Base-by-base conservation (phyloP, 1,284 basidiomycete species). In the Apiotrichum sp. region DNA sequence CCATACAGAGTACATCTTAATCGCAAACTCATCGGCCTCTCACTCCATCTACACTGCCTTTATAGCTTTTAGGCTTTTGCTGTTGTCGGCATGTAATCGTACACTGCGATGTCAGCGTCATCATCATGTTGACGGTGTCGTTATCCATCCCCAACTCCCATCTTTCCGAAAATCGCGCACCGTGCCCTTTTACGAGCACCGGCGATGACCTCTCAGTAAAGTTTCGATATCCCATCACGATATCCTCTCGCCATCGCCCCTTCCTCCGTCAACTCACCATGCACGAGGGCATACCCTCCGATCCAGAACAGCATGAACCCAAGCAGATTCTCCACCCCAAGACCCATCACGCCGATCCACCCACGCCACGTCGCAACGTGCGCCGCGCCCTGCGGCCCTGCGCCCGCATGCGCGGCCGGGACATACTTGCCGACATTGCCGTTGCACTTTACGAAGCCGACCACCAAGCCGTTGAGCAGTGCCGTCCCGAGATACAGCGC, bases 291-390 rank as follows among this genome's bases (percentile, higher is more conserved):
- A 73, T 88, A 92, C 72, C 89, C 87, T 56, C 92, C 78, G 40
- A 90, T 93, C 89, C 89, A 93, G 38, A 87, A 85, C 45, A 93
- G 80, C 58, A 93, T 81, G 69, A 91, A 93, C 1, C 88, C 88
- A 66, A 88, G 86, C 16, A 86, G 78, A 63, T 90, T 91, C 75
- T 93, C 89, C 74, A 89, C 86, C 10, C 88, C 88, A 0, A 90
- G 85, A 57, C 86, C 89, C 47, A 85, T 75, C 43, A 91, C 76
- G 55, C 86, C 87, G 66, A 79, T 74, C 69, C 70, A 72, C 10
- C 70, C 75, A 45, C 62, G 67, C 69, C 65, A 67, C 9, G n/a
- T 10, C 3, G 36, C 38, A 1, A 65, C 58, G 6, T 47, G 72
- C 65, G 4, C 84, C 80, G 46, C 78, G 78, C 61, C 62, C 31